Conservation (phyloP, 1,139 yeast genomes). For the Hanseniaspora uvarum region DNA sequence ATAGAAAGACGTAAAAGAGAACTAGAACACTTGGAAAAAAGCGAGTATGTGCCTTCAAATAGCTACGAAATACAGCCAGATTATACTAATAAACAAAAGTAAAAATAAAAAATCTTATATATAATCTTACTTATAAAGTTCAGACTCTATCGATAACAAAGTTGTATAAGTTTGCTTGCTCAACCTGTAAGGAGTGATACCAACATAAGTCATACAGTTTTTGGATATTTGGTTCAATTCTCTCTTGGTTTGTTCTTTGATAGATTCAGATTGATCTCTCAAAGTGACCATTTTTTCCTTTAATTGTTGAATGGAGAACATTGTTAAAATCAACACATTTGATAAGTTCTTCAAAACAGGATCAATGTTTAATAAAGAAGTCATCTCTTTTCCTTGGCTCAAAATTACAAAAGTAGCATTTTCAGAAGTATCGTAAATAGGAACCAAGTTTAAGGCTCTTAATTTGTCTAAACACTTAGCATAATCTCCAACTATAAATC, state of each 20-base stretch:
- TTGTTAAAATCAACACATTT: conserved; percentile 62
- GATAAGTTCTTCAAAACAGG: conserved; percentile 67
- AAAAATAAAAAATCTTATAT: background rate
- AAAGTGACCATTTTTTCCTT: conserved; percentile 34
- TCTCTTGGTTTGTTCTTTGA: conserved; percentile 46
- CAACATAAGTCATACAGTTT: conserved; percentile 89
- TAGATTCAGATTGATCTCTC: conserved; percentile 40
- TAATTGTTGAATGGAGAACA: conserved; percentile 65
- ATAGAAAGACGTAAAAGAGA: conserved; percentile 29
- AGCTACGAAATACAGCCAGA: conserved; percentile 69
- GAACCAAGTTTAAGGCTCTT: conserved; percentile 55
- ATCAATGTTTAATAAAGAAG: conserved; percentile 8
- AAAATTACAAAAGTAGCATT: conserved; percentile 38
- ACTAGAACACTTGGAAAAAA: conserved; percentile 22
- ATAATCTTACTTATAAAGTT: conserved; percentile 23
- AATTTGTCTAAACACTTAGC: conserved; percentile 49
- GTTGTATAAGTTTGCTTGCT: conserved; percentile 80
- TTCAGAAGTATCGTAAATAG: conserved; percentile 34
- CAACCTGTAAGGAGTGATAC: conserved; percentile 91
- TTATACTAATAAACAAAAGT: conserved; percentile 32
- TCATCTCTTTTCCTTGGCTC: conserved; percentile 47
- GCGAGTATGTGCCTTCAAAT: conserved; percentile 38
- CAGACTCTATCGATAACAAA: conserved; percentile 60
- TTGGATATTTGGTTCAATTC: conserved; percentile 59
- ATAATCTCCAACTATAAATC: conserved; percentile 51